These are phyloP conservation scores for Cercospora sp. DNA, from an alignment of 2,329 filamentous ascomycete genomes.

Conservation along the genomic window DNA sequence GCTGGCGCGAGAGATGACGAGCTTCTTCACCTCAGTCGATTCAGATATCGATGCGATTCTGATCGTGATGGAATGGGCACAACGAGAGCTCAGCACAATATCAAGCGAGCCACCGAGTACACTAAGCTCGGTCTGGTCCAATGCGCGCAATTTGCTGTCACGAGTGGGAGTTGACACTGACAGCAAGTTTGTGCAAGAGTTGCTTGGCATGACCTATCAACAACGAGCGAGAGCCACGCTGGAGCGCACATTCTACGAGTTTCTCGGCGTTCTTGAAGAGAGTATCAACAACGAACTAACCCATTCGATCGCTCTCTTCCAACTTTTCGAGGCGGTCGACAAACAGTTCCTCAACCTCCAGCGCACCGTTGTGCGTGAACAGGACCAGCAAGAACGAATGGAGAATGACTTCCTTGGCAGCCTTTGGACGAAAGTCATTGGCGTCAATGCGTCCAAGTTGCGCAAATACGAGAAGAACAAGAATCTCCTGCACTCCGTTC, in stretches of 20 bases:
- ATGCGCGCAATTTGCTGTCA: constrained; percentile 75
- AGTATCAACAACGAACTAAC: constrained; percentile 82
- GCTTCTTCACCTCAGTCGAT: constrained; percentile 91
- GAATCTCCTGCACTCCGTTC: constrained; percentile 72
- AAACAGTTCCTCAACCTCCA: constrained; percentile 86
- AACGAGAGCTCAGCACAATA: constrained; percentile 75
- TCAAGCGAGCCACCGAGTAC: constrained; percentile 62
- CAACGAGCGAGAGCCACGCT: constrained; percentile 80
- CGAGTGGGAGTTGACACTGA: constrained; percentile 51
- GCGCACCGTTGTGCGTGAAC: constrained; percentile 80
- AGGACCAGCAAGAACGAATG: constrained; percentile 74
- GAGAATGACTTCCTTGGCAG: constrained; percentile 80
- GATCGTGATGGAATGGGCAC: constrained; percentile 94
- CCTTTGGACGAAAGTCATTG: constrained; percentile 83
- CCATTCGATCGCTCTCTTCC: constrained; percentile 77
- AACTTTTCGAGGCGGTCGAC: constrained; percentile 89
- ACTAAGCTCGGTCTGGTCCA: constrained; percentile 75
- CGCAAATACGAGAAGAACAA: constrained; percentile 92
- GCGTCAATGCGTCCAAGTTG: constrained; percentile 71
- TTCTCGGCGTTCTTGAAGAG: constrained; percentile 83
- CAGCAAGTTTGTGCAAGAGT: constrained; percentile 37
- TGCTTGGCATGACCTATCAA: constrained; percentile 78
- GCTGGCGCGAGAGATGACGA: constrained; percentile 80
- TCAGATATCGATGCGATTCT: constrained; percentile 91
- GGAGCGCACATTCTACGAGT: constrained; percentile 84